Percentiles rank a stretch among this genome's conserved stretches.
phyloP scores from a whole-genome alignment of 2,329 filamentous ascomycete genomes.

The Penicillium psychrosexuale region DNA sequence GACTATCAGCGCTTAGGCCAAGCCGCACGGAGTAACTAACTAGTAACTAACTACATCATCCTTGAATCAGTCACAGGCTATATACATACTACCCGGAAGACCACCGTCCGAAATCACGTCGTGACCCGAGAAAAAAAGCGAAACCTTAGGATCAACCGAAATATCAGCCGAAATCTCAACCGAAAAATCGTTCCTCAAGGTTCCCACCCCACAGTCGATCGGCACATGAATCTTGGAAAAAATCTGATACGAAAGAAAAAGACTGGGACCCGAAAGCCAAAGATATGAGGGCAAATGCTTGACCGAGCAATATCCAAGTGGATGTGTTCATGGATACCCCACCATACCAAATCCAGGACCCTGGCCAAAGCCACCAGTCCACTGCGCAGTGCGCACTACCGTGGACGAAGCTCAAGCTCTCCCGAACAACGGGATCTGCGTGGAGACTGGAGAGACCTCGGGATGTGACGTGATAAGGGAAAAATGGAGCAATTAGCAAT shows the following conservation, averaged over 20 bases:
- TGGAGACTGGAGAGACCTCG: not conserved
- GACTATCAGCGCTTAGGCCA: too few relatives aligned
- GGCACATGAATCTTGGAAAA: not conserved
- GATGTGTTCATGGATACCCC: too few relatives aligned
- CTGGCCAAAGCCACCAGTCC: too few relatives aligned
- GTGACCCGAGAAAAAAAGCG: not conserved
- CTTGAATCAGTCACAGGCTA: not conserved
- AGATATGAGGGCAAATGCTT: too few relatives aligned
- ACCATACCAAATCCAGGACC: too few relatives aligned
- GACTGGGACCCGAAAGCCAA: too few relatives aligned
- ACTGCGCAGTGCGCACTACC: too few relatives aligned
- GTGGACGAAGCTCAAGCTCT: too few relatives aligned
- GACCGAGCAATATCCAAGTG: too few relatives aligned
- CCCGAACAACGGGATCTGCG: not conserved
- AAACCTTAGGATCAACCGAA: not conserved
- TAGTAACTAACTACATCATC: too few relatives aligned
- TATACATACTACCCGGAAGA: not conserved
- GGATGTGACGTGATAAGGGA: conserved; percentile 7
- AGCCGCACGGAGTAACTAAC: too few relatives aligned
- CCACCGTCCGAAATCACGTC: not conserved
- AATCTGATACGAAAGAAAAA: too few relatives aligned
- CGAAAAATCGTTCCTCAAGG: not conserved
- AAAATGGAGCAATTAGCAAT: conserved; percentile 8
- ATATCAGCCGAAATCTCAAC: not conserved
- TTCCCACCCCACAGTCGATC: not conserved